phyloP scores from a whole-genome alignment of 2,329 filamentous ascomycete species.

The Fusarium keratoplasticum region DNA sequence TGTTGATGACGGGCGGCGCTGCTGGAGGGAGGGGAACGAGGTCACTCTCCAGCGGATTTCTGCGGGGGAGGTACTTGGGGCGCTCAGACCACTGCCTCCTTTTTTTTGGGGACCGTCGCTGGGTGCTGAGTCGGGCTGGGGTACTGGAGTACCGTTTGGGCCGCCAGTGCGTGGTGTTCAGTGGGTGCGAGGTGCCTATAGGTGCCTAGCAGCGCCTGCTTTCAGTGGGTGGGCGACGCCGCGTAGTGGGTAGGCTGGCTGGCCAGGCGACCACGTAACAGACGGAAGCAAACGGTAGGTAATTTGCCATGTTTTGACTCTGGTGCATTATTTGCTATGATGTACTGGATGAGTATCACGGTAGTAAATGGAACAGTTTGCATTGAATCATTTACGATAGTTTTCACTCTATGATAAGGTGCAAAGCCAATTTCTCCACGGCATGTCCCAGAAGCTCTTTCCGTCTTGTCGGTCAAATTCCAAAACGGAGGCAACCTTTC shows the following conservation, averaged over 20 bases:
- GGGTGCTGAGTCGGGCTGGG: neutral
- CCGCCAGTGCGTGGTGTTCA: neutral
- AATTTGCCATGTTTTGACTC: neutral
- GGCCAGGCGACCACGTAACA: conserved; percentile 19
- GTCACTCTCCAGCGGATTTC: conserved; percentile 41
- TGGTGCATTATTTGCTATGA: neutral
- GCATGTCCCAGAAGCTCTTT: neutral
- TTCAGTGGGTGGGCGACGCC: conserved; percentile 6
- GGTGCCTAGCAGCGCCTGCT: neutral
- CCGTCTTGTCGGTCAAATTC: neutral
- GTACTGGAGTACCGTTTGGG: neutral
- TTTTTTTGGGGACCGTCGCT: conserved; percentile 35
- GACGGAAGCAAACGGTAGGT: conserved; percentile 8
- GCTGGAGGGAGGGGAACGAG: conserved; percentile 30
- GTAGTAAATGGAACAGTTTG: neutral
- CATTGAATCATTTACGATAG: neutral
- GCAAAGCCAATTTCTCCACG: neutral
- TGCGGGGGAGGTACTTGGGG: conserved; percentile 43
- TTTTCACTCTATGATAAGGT: neutral
- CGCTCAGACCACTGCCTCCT: conserved; percentile 49
- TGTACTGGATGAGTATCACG: neutral
- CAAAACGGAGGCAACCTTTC: neutral
- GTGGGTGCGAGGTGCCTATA: conserved; percentile 4
- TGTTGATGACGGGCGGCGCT: conserved; percentile 41
- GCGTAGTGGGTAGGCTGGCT: neutral